Percentiles rank a stretch among this genome's conserved stretches.
These are phyloP conservation scores for Fusarium guadeloupense DNA, from an alignment of 2,329 filamentous ascomycete genomes.

Conservation along the genomic window DNA sequence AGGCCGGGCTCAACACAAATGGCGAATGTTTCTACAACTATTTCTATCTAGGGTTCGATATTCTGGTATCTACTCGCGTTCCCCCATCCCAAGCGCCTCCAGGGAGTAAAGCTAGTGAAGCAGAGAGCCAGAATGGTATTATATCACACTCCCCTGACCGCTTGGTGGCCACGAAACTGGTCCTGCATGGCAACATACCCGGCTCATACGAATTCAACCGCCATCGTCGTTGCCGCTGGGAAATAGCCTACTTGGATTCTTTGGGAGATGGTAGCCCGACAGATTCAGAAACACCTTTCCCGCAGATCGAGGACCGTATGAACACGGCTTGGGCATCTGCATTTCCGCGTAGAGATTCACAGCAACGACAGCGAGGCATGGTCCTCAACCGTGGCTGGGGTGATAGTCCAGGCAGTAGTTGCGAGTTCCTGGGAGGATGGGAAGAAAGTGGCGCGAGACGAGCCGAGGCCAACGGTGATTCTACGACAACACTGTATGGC, in stretches of 20 bases:
- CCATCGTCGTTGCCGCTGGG: conserved; percentile 89
- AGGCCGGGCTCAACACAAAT: conserved; percentile 62
- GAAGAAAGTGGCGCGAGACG: conserved; percentile 74
- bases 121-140: conserved; percentile 45
- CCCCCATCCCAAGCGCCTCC: conserved; percentile 70
- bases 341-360: conserved; percentile 65
- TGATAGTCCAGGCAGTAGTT: conserved; percentile 89
- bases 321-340: conserved; percentile 74
- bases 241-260: conserved; percentile 68
- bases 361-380: conserved; percentile 74
- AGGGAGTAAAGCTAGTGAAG: conserved; percentile 37
- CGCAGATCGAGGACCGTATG: conserved; percentile 74
- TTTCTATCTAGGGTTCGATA: conserved; percentile 93
- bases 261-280: conserved; percentile 57
- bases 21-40: conserved; percentile 96
- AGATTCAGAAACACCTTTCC: conserved; percentile 81
- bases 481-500: conserved; percentile 85
- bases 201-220: conserved; percentile 97
- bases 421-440: conserved; percentile 85
- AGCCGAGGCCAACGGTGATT: conserved; percentile 64
- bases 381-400: conserved; percentile 91
- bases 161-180: conserved; percentile 88
- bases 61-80: conserved; percentile 83
- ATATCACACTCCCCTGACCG: conserved; percentile 64
- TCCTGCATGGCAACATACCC: conserved; percentile 93